Conservation (phyloP, 2,329 filamentous ascomycete species). For the Pyricularia grisea region DNA sequence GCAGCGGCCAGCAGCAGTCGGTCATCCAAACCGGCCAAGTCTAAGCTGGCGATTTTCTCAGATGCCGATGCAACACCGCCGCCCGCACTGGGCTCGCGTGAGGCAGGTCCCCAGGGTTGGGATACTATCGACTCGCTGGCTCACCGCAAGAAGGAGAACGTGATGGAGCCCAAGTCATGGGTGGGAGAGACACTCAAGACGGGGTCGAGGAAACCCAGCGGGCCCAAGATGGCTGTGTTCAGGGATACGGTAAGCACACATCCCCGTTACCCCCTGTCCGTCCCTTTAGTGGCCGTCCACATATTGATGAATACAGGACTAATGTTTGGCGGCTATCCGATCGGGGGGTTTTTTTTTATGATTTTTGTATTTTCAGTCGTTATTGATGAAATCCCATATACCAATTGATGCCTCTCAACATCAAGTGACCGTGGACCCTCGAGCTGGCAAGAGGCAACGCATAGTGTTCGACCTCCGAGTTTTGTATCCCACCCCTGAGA, state of each 20-base stretch:
- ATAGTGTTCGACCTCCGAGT: conserved; percentile 81
- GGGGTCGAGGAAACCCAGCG: conserved; percentile 65
- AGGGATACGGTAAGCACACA: conserved; percentile 79
- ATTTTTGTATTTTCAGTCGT: conserved; percentile 42
- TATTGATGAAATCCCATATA: conserved; percentile 45
- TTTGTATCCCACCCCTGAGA: conserved; percentile 70
- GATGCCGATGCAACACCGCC: conserved; percentile 53
- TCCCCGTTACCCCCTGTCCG: conserved; percentile 18
- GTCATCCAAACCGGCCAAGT: conserved; percentile 56
- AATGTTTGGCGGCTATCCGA: conserved; percentile 51
- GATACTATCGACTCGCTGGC: conserved; percentile 80
- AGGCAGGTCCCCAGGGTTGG: conserved; percentile 64
- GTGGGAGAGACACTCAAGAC: conserved; percentile 82
- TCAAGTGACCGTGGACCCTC: conserved; percentile 74
- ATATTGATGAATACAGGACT: conserved; percentile 96
- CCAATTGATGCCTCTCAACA: conserved; percentile 61
- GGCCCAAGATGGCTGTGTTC: conserved; percentile 83
- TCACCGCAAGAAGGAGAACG: conserved; percentile 91
- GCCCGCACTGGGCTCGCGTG: conserved; percentile 43
- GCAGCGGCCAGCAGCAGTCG: conserved; percentile 29
- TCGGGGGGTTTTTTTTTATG: conserved; percentile 30
- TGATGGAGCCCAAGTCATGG: conserved; percentile 79
- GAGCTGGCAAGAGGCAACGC: conserved; percentile 73
- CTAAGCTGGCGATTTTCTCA: conserved; percentile 87
- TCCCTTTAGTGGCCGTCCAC: conserved; percentile 34